Conservation (phyloP, 495 filamentous ascomycete genomes). For the Chlorociboria aeruginascens region DNA sequence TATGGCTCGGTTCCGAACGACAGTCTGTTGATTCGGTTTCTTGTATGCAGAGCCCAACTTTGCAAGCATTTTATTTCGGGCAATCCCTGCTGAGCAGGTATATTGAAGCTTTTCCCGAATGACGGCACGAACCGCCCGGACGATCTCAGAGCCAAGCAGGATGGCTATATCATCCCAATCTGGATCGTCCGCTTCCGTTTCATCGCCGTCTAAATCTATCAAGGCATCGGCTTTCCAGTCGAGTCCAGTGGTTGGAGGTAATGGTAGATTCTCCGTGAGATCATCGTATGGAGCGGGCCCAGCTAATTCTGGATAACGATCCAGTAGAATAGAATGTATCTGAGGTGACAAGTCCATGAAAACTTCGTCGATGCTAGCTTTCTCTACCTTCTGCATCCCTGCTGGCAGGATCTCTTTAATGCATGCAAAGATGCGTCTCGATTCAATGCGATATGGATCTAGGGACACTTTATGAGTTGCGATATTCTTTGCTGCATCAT, state of each 20-base stretch:
- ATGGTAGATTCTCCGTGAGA: conserved; percentile 55
- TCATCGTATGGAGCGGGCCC: conserved; percentile 56
- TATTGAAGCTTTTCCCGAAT: conserved; percentile 63
- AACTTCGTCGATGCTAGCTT: conserved; percentile 83
- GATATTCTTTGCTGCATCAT: conserved; percentile 65
- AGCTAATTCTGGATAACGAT: conserved; percentile 65
- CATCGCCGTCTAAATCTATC: conserved; percentile 58
- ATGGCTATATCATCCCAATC: conserved; percentile 96
- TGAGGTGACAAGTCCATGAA: conserved; percentile 85
- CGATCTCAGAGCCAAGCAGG: conserved; percentile 75
- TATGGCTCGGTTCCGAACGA: conserved; percentile 74
- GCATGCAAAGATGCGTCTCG: conserved; percentile 63
- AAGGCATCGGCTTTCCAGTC: conserved; percentile 75
- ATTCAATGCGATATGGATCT: conserved; percentile 84
- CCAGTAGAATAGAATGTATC: conserved; percentile 61
- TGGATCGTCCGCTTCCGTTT: conserved; percentile 68
- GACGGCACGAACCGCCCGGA: conserved; percentile 55
- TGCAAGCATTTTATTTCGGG: conserved; percentile 87
- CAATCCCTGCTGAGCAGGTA: conserved; percentile 82
- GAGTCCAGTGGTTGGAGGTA: conserved; percentile 60
- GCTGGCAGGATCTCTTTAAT: conserved; percentile 64
- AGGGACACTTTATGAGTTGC: conserved; percentile 84
- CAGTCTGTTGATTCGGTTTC: conserved; percentile 88
- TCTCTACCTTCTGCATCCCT: conserved; percentile 65
- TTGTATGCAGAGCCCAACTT: conserved; percentile 84